Conservation (phyloP, 2,329 filamentous ascomycete species). For the Teratosphaeria zuluensis region DNA sequence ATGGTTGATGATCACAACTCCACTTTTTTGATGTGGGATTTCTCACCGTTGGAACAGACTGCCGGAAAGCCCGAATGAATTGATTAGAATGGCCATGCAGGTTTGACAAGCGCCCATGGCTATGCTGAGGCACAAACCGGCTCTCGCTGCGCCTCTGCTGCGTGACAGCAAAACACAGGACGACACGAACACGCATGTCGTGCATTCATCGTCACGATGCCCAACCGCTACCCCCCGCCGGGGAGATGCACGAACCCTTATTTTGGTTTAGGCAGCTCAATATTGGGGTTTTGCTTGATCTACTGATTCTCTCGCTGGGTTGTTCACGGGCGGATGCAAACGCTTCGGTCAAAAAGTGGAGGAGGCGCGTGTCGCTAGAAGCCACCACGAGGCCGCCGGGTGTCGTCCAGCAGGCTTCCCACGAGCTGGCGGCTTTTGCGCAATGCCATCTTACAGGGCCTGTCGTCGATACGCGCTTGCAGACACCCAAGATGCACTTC, state of each 20-base stretch:
- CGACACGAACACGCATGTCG: neutral
- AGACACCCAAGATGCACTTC: neutral
- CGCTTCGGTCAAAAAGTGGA: neutral
- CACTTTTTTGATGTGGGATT: neutral
- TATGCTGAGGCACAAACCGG: neutral
- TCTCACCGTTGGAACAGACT: neutral
- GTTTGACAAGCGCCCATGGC: neutral
- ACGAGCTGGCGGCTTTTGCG: neutral
- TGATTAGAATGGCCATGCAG: neutral
- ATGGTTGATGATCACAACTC: neutral
- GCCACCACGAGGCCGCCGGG: neutral
- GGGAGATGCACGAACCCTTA: neutral
- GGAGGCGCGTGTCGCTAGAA: neutral
- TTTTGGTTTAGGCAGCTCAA: neutral
- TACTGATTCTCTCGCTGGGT: neutral
- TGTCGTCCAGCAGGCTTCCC: neutral
- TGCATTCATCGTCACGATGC: neutral
- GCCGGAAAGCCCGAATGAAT: neutral
- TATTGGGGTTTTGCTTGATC: neutral
- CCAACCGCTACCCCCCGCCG: neutral
- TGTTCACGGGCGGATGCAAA: neutral
- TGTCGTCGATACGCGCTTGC: neutral
- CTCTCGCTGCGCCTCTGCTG: neutral
- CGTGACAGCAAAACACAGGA: neutral
- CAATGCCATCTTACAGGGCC: neutral